A percentile compares a stretch with the other conserved stretches of the same genome.
Conservation (phyloP, 176 grass and related monocot genomes). For the Cenchrus purpureus region DNA sequence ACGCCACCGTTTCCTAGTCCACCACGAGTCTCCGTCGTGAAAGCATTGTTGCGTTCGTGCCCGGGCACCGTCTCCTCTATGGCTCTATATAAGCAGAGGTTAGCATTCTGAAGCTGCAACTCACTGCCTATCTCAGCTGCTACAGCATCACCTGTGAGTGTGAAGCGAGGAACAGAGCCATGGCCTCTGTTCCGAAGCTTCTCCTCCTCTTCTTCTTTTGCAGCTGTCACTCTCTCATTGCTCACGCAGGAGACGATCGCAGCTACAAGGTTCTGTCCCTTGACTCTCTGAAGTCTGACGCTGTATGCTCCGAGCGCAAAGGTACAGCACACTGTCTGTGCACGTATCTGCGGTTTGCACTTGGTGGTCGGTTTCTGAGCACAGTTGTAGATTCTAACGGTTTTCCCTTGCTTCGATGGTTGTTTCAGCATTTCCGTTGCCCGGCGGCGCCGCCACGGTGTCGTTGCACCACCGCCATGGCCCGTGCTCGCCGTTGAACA, state of each 20-base stretch:
- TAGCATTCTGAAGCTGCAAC: not conserved
- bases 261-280: slow-evolving; percentile 26
- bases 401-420: not conserved
- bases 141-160: not conserved
- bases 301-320: slow-evolving; percentile 33
- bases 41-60: slow-evolving; percentile 1
- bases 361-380: not conserved
- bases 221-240: not conserved
- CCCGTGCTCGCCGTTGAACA: slow-evolving; percentile 55
- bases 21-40: slow-evolving; percentile 4
- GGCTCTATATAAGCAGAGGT: slow-evolving; percentile 17
- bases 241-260: not conserved
- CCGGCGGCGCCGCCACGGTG: slow-evolving; percentile 19
- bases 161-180: not conserved
- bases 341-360: not conserved
- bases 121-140: not conserved
- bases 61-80: not conserved
- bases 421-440: slow-evolving; percentile 5
- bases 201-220: slow-evolving; percentile 10
- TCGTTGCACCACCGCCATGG: slow-evolving; percentile 58
- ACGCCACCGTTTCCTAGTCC: slow-evolving; percentile 16
- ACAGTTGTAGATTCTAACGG: not conserved
- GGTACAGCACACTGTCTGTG: slow-evolving; percentile 5
- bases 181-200: slow-evolving; percentile 20
- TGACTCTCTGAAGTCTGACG: not conserved